Base-by-base conservation (phyloP, 83 land plant species). In the Picea mariana region DNA sequence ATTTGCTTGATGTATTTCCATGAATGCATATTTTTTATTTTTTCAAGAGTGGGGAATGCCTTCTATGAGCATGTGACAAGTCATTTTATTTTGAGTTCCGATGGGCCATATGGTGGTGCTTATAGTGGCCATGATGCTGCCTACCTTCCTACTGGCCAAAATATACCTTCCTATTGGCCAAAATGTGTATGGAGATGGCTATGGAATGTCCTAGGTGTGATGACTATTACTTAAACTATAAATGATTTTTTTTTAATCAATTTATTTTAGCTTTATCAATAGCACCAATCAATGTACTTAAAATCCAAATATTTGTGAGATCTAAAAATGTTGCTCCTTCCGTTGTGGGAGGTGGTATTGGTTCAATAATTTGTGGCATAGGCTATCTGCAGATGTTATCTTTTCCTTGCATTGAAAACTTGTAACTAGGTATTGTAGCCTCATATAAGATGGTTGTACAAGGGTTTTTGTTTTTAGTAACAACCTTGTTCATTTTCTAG, bases 191-290 rank as follows among this genome's bases (percentile, higher is more conserved):
- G 87, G 84, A 77, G 89, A 87, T 85, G 87, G 82, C 62, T 87
- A 87, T 82, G 84, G 87, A 24, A 82, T 85, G 52, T 82, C 82
- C 75, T 87, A 85, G 87, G 89, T 87, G 44, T 77, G 34, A 27
- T 71, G 24, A 59, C 4, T 62, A 18, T 16, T 79, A n/a, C 11
- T 24, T 13, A 3, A 55, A 81, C 2, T 40, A 49, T 6, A 13
- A 12, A 58, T 21, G 44, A 17, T 24, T 60, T 55, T 34, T 61
- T 61, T 21, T 31, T 2, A 1, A 11, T 58, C 11, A 55, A 24
- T 59, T 20, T n/a, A 1, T 20, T 65, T 65, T 65, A 20, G 7
- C 18, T 55, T 23, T 11, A 5, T 44, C 55, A 2, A 59, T 26
- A 9, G 23, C 55, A 55, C 18, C 16, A 23, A 24, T 13, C 17